phyloP scores from a whole-genome alignment of 257 asterid species.

The Solanum sitiens region DNA sequence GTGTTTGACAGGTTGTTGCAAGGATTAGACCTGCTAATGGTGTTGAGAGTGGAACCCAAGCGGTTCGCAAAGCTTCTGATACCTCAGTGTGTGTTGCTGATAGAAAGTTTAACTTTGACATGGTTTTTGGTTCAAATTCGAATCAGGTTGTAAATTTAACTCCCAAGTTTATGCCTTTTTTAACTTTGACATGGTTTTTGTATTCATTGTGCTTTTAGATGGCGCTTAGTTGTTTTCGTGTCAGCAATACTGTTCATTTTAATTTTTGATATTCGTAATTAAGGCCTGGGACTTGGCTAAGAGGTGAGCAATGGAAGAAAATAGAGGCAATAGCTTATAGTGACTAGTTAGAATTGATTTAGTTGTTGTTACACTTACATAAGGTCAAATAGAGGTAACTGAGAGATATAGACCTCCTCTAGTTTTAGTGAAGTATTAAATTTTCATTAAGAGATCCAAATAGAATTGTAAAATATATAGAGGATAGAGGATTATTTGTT shows the following conservation, averaged over 20 bases:
- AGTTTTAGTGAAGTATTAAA: background rate
- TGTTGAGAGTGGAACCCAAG: conserved; percentile 30
- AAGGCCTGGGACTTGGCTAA: background rate
- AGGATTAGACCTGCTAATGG: conserved; percentile 64
- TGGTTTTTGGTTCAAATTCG: conserved; percentile 57
- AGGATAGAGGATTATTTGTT: background rate
- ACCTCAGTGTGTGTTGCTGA: conserved; percentile 49
- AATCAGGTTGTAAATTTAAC: conserved; percentile 48
- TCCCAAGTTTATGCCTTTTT: background rate
- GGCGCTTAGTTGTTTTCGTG: background rate
- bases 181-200: background rate
- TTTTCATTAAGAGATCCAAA: background rate
- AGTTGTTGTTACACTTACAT: background rate
- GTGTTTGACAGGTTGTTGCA: conserved; percentile 53
- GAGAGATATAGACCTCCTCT: background rate
- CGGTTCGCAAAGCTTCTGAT: conserved; percentile 49
- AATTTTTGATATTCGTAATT: background rate
- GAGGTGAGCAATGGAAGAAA: background rate
- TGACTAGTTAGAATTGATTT: background rate
- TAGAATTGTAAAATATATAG: background rate
- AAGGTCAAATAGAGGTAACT: background rate
- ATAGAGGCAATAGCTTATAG: background rate
- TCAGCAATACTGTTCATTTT: background rate
- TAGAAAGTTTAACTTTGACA: conserved; percentile 53
- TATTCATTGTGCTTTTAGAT: background rate